phyloP scores from a whole-genome alignment of 2,329 filamentous ascomycete genomes.

The Fusarium sublunatum region DNA sequence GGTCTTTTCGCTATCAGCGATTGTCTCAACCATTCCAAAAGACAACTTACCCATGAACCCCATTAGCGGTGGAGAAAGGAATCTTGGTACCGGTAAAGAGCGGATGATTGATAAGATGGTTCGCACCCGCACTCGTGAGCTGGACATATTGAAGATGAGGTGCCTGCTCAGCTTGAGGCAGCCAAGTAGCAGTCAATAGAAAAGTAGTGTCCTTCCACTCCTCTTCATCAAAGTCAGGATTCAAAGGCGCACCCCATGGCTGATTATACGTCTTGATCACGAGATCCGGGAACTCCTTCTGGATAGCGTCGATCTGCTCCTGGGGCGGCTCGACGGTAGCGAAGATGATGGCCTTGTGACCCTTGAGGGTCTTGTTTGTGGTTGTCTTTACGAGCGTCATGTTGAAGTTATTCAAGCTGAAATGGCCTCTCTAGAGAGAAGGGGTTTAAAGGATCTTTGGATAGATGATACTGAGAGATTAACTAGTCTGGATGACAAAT shows the following conservation, averaged over 20 bases:
- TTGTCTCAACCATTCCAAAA: neutral
- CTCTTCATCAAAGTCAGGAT: slow-evolving; percentile 46
- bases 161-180: slow-evolving; percentile 58
- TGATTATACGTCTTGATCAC: slow-evolving; percentile 50
- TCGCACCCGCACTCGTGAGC: slow-evolving; percentile 65
- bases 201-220: slow-evolving; percentile 64
- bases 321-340: slow-evolving; percentile 48
- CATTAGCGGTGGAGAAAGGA: slow-evolving; percentile 65
- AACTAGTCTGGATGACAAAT: slow-evolving; percentile 39
- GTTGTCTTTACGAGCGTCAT: slow-evolving; percentile 36
- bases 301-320: slow-evolving; percentile 52
- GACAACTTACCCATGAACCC: slow-evolving; percentile 63
- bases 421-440: accelerated
- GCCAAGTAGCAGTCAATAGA: slow-evolving; percentile 55
- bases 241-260: slow-evolving; percentile 46
- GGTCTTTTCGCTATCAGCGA: slow-evolving; percentile 52
- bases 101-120: slow-evolving; percentile 59
- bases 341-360: slow-evolving; percentile 61
- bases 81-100: slow-evolving; percentile 63
- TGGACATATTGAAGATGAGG: slow-evolving; percentile 65
- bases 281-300: slow-evolving; percentile 58
- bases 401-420: accelerated
- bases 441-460: neutral
- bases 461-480: slow-evolving; percentile 11
- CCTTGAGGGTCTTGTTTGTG: slow-evolving; percentile 56